A percentile compares a stretch with the other conserved stretches of the same genome.
phyloP scores from a whole-genome alignment of 2,329 filamentous ascomycete species.

The Fusarium sp. region DNA sequence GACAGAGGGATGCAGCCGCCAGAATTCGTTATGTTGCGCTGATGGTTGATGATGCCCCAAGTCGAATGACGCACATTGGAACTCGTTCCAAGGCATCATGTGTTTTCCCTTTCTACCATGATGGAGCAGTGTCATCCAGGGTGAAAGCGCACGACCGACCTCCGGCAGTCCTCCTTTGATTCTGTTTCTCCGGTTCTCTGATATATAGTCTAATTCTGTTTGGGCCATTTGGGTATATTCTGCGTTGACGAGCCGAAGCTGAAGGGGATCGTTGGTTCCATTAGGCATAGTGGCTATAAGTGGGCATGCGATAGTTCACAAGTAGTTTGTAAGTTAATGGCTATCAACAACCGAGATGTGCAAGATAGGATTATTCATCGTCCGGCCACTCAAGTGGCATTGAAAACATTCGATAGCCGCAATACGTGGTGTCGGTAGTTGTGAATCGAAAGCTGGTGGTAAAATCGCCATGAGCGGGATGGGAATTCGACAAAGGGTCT shows the following conservation, averaged over 20 bases:
- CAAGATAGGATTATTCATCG: slow-evolving; percentile 1
- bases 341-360: not conserved
- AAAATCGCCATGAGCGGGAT: slow-evolving; percentile 31
- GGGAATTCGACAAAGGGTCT: slow-evolving; percentile 33
- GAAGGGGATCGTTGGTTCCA: not conserved
- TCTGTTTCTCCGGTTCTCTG: not conserved
- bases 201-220: slow-evolving; percentile 1
- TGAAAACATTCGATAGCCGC: not conserved
- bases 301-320: slow-evolving; percentile 1
- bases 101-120: slow-evolving; percentile 3
- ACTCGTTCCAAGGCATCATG: slow-evolving; percentile 23
- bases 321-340: not conserved
- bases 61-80: slow-evolving; percentile 23
- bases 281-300: not conserved
- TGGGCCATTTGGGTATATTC: not conserved
- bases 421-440: slow-evolving; percentile 5
- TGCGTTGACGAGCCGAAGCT: not conserved
- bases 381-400: not conserved
- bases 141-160: not conserved
- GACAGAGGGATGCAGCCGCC: slow-evolving; percentile 5
- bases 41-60: slow-evolving; percentile 9
- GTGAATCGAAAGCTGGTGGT: slow-evolving; percentile 5
- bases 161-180: not conserved
- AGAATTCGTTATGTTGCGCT: slow-evolving; percentile 23
- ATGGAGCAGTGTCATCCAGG: slow-evolving; percentile 4